phyloP scores from a whole-genome alignment of 257 asterid genomes.

The Solanum bukasovii region DNA sequence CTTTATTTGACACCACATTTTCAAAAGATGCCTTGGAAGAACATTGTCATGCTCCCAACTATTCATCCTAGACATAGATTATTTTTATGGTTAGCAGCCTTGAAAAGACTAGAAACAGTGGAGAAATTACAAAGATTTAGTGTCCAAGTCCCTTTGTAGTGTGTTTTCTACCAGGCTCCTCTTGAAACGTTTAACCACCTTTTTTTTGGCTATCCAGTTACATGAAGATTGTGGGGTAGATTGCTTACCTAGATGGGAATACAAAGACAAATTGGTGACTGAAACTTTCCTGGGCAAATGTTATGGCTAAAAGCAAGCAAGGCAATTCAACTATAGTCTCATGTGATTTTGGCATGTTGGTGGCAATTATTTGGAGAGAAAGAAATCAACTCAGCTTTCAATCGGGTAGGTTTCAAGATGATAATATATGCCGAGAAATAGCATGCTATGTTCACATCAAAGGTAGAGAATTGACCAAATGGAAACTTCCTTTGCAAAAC shows the following conservation, averaged over 20 bases:
- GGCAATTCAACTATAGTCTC: not conserved
- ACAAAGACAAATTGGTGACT: not conserved
- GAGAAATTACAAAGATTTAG: no score
- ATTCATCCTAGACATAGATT: no score
- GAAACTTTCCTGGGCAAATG: not conserved
- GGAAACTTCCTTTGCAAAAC: not conserved
- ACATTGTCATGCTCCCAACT: no score
- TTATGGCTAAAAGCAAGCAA: not conserved
- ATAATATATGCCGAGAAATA: no score
- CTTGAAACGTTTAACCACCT: not conserved
- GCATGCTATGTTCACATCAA: no score
- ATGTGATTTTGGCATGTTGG: not conserved
- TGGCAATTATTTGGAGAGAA: not conserved
- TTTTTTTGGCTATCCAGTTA: not conserved
- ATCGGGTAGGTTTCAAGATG: not conserved
- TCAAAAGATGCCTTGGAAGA: no score
- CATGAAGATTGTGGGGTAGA: not conserved
- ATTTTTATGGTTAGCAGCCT: no score
- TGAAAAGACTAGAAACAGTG: no score
- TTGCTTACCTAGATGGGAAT: not conserved
- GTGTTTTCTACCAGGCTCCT: not conserved
- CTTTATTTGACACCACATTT: no score
- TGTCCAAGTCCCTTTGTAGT: not conserved
- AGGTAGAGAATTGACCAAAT: not conserved
- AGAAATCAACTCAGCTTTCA: not conserved